These are phyloP conservation scores for Hypocreales sp. DNA, from an alignment of 2,329 filamentous ascomycete genomes.

Conservation along the genomic window DNA sequence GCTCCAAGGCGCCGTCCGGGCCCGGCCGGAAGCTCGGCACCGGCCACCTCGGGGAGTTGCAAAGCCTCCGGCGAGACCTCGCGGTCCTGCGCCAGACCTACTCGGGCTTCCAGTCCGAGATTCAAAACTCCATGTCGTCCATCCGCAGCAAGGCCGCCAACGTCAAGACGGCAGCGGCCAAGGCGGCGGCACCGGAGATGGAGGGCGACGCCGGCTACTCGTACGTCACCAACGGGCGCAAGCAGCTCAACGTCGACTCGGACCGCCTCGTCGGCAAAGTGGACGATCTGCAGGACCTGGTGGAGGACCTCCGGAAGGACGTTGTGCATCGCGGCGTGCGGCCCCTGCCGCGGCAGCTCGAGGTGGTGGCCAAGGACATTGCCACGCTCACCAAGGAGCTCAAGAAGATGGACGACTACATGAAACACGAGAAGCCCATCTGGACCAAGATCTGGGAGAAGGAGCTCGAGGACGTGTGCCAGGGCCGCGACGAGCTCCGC, in stretches of 20 bases:
- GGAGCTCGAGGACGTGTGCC: constrained; percentile 88
- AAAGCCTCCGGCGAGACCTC: constrained; percentile 71
- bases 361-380: constrained; percentile 80
- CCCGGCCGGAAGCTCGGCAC: constrained; percentile 31
- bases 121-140: constrained; percentile 72
- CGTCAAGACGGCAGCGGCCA: constrained; percentile 62
- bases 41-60: constrained; percentile 61
- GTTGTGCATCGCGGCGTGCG: constrained; percentile 87
- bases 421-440: constrained; percentile 81
- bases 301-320: constrained; percentile 94
- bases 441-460: constrained; percentile 99
- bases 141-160: constrained; percentile 69
- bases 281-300: constrained; percentile 91
- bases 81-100: constrained; percentile 89
- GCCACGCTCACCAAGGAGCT: constrained; percentile 67
- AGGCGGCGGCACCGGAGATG: constrained; percentile 53
- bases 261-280: constrained; percentile 84
- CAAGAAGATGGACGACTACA: constrained; percentile 85
- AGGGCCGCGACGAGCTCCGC: constrained; percentile 84
- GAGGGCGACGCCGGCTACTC: constrained; percentile 68
- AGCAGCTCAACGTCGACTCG: constrained; percentile 71
- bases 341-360: constrained; percentile 77
- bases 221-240: constrained; percentile 78
- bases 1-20: constrained; percentile 16
- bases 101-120: constrained; percentile 75